Percentiles rank a stretch among this genome's conserved stretches.
These are phyloP conservation scores for Wickerhamiella parazyma DNA, from an alignment of 805 yeast species.

Conservation along the genomic window DNA sequence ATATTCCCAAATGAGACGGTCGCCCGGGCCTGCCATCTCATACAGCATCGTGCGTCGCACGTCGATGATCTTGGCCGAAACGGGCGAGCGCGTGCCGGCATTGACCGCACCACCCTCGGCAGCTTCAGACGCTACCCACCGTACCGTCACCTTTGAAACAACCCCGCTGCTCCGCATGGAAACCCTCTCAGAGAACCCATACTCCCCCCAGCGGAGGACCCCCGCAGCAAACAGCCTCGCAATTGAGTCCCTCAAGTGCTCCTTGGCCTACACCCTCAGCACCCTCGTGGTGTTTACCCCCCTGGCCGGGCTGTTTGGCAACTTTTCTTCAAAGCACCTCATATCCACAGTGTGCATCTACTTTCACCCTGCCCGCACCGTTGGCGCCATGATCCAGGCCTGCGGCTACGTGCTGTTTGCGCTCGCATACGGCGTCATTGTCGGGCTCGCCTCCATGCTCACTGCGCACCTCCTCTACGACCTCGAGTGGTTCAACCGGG, in stretches of 20 bases:
- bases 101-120: not conserved
- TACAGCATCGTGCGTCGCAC: constrained; percentile 8
- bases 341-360: constrained; percentile 75
- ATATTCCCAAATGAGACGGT: not conserved
- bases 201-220: not conserved
- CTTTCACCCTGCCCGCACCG: constrained; percentile 68
- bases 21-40: constrained; percentile 1
- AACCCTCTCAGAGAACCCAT: not conserved
- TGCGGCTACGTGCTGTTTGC: constrained; percentile 45
- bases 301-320: constrained; percentile 38
- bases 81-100: constrained; percentile 27
- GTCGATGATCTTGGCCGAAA: constrained; percentile 34
- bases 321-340: constrained; percentile 62
- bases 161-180: constrained; percentile 3
- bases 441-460: constrained; percentile 40
- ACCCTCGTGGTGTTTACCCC: constrained; percentile 55
- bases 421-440: constrained; percentile 38
- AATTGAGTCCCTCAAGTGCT: constrained; percentile 39
- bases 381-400: constrained; percentile 71
- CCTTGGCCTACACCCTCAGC: constrained; percentile 61
- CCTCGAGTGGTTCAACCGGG: constrained; percentile 34
- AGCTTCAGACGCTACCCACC: not conserved
- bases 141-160: constrained; percentile 4
- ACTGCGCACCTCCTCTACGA: constrained; percentile 36
- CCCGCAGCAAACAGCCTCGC: not conserved